Conservation (phyloP, 192 early-diverging fungal species). For the Backusella psychrophila region DNA sequence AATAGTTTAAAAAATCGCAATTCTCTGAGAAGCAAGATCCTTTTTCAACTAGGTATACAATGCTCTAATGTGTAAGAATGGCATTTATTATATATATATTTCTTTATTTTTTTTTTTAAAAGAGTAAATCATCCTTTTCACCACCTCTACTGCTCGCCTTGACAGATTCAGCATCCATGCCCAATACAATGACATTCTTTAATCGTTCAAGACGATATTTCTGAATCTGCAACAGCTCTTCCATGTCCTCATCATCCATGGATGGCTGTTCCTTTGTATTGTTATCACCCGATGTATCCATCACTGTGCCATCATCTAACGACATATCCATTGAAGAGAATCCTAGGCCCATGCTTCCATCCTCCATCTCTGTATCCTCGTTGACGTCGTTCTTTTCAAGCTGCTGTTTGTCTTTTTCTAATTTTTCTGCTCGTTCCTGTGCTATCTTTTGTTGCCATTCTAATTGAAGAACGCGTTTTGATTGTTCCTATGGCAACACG, state of each 20-base stretch:
- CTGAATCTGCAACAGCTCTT: conserved; percentile 30
- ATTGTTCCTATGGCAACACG: conserved; percentile 24
- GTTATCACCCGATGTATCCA: conserved; percentile 7
- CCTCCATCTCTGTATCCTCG: conserved; percentile 9
- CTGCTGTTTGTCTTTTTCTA: conserved; percentile 11
- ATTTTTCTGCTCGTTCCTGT: conserved; percentile 5
- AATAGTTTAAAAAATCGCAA: neutral
- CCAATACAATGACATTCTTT: conserved; percentile 27
- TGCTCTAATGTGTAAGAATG: no score
- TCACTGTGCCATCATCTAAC: neutral
- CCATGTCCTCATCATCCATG: conserved; percentile 35
- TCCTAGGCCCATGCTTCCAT: neutral
- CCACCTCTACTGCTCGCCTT: conserved; percentile 17
- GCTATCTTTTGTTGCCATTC: conserved; percentile 22
- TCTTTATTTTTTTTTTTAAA: conserved; percentile 18
- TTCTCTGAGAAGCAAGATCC: no score
- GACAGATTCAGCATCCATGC: conserved; percentile 29
- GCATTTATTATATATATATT: neutral
- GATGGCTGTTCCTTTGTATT: neutral
- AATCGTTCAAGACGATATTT: conserved; percentile 28
- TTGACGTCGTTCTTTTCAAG: conserved; percentile 9
- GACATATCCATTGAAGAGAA: conserved; percentile 18
- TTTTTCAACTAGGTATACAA: no score
- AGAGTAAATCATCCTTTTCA: conserved; percentile 31
- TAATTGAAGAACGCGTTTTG: conserved; percentile 25